Base-by-base conservation (phyloP, 805 yeast species). In the Yarrowia divulgata region DNA sequence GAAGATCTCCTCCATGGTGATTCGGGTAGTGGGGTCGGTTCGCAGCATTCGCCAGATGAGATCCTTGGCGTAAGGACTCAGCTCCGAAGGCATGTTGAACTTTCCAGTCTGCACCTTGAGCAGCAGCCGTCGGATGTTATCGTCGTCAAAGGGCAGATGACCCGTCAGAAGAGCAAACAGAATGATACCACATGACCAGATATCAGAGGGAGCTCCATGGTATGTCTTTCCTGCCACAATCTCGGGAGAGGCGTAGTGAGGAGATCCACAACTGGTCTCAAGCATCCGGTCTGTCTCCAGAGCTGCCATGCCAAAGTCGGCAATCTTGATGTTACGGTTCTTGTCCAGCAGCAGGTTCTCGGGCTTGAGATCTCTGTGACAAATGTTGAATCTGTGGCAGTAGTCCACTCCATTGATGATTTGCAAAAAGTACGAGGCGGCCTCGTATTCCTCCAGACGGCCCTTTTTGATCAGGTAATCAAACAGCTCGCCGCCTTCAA, bases 231-330 rank as follows among this genome's bases (percentile, higher is more conserved):
- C 99, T 13, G 97, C 90, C 12, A 95, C 98, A 73, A 95, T 94
- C 78, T 95, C 99, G 0, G 99, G 99, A 10, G 97, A 91, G 1
- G 98, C 99, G 79, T 95, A 95, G 78, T 95, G 99, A 9, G 99
- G 99, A 18, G 98, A 93, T 1, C 99, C 99, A 79, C 99, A 95
- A 19, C 96, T 89, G 4, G 99, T 95, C 78, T 94, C 98, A 70
- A 95, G 82, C 75, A 94, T 80, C 74, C 90, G 87, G 73, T 88
- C 94, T n/a, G 81, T 77, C 78, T 95, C 98, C 57, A 95, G 81
- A 8, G 99, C 98, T 18, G 99, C 99, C 99, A 95, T 95, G 42
- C 99, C 99, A 77, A 95, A 95, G 79, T 95, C 99, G 10, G 99
- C 99, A 73, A 95, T 92, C 78, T 95, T 95, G 78, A 95, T 93